These are phyloP conservation scores for Silene vulgaris DNA, from an alignment of 179 eudicot species.

Conservation along the genomic window DNA sequence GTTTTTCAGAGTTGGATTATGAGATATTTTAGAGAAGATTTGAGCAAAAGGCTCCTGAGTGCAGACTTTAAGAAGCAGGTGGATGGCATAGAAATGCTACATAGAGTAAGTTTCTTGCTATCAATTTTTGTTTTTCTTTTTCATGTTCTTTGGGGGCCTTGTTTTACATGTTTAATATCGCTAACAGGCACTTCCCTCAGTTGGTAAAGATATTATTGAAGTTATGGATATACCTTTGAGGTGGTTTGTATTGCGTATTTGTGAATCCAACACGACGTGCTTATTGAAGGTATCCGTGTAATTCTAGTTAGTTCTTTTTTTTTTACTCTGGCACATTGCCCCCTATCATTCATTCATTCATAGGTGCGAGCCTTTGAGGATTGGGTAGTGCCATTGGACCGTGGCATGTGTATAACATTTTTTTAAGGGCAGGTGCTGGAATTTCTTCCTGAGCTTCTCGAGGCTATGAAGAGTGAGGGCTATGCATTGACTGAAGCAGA, in stretches of 20 bases:
- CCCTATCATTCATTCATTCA: background rate
- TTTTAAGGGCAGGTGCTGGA: slow-evolving; percentile 58
- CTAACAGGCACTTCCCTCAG: slow-evolving; percentile 69
- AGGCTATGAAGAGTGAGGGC: slow-evolving; percentile 66
- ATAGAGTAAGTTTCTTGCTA: slow-evolving; percentile 50
- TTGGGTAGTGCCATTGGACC: background rate
- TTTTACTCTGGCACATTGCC: background rate
- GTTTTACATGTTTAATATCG: slow-evolving; percentile 12
- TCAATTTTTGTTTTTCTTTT: background rate
- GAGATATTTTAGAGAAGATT: slow-evolving; percentile 86
- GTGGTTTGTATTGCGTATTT: slow-evolving; percentile 90
- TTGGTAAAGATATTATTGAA: slow-evolving; percentile 67
- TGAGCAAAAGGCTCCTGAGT: slow-evolving; percentile 75
- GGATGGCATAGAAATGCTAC: slow-evolving; percentile 94
- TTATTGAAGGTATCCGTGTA: slow-evolving; percentile 59
- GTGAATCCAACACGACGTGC: slow-evolving; percentile 94
- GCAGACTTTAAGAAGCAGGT: slow-evolving; percentile 92
- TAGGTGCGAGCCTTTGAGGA: background rate
- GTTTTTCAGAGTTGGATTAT: slow-evolving; percentile 59
- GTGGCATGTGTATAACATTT: slow-evolving; percentile 13
- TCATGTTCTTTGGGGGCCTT: background rate
- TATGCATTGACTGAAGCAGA: slow-evolving; percentile 87
- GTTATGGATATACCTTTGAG: slow-evolving; percentile 78
- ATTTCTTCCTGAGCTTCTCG: slow-evolving; percentile 89
- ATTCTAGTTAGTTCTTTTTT: background rate